These are phyloP conservation scores for Fusarium armeniacum DNA, from an alignment of 2,329 filamentous ascomycete genomes.

Conservation along the genomic window DNA sequence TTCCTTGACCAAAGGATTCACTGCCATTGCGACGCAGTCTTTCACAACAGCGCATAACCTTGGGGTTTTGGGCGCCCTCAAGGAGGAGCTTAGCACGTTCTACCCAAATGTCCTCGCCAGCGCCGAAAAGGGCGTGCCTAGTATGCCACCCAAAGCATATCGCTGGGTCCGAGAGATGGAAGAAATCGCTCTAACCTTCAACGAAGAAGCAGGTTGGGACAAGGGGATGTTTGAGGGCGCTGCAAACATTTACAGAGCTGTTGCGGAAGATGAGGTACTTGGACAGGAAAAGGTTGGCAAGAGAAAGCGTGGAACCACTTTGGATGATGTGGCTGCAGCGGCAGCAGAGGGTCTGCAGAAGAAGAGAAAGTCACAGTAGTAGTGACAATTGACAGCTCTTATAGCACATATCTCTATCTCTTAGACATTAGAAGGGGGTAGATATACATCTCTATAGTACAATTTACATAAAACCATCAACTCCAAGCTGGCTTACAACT, in stretches of 20 bases:
- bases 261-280: constrained; percentile 73
- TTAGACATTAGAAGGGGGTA: constrained; percentile 17
- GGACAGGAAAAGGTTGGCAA: constrained; percentile 70
- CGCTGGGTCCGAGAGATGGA: constrained; percentile 84
- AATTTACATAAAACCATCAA: constrained; percentile 2
- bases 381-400: neutral
- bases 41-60: constrained; percentile 77
- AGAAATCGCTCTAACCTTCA: constrained; percentile 77
- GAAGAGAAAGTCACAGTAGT: constrained; percentile 56
- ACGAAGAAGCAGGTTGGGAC: constrained; percentile 73
- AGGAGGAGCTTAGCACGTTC: constrained; percentile 66
- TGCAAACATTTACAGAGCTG: constrained; percentile 71
- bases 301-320: constrained; percentile 67
- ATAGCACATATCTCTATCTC: neutral
- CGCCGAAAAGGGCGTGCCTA: constrained; percentile 66
- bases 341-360: constrained; percentile 63
- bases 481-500: constrained; percentile 5
- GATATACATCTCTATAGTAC: constrained; percentile 30
- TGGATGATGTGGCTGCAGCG: constrained; percentile 68
- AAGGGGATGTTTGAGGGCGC: constrained; percentile 69
- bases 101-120: constrained; percentile 62
- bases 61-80: constrained; percentile 72
- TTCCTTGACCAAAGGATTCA: constrained; percentile 73
- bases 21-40: constrained; percentile 77
- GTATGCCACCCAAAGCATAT: constrained; percentile 81